These are phyloP conservation scores for Cinnamomum micranthum DNA, from an alignment of 164 flowering plant genomes.

Conservation along the genomic window DNA sequence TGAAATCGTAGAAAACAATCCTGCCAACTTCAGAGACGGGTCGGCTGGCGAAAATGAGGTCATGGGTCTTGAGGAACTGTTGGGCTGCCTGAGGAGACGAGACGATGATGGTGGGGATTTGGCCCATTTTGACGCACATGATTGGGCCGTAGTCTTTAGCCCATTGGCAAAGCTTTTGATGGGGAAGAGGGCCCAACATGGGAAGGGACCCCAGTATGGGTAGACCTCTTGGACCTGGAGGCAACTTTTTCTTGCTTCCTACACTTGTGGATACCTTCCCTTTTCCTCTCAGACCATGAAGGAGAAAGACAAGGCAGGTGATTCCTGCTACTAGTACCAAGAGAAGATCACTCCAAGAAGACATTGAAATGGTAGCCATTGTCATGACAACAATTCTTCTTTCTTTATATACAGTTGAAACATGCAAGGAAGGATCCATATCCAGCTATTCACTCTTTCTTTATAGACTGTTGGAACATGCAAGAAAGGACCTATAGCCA, in stretches of 20 bases:
- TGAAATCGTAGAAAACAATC: not conserved
- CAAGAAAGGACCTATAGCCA: too few species aligned
- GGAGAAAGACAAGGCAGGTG: not conserved
- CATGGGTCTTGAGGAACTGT: constrained; percentile 20
- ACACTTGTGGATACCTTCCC: not conserved
- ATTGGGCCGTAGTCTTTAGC: constrained; percentile 17
- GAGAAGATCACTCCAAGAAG: not conserved
- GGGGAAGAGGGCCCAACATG: constrained; percentile 1
- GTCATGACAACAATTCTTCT: not conserved
- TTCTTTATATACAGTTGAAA: not conserved
- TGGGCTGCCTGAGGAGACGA: constrained; percentile 17
- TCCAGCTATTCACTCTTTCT: too few species aligned
- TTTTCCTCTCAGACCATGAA: not conserved
- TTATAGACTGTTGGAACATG: too few species aligned
- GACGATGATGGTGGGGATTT: constrained; percentile 10
- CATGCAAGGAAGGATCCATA: not conserved
- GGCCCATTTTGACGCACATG: constrained; percentile 16
- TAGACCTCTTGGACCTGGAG: constrained; percentile 1
- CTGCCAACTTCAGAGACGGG: not conserved
- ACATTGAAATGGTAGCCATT: not conserved
- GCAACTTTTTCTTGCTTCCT: not conserved
- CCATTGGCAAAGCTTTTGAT: constrained; percentile 5
- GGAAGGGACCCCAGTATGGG: not conserved
- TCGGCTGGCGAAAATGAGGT: constrained; percentile 7
- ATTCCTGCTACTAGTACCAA: not conserved